Evolutionary conservation across 148 eudicot genomes (phyloP).

Genomic region (Dianthus caryophyllus): DNA sequence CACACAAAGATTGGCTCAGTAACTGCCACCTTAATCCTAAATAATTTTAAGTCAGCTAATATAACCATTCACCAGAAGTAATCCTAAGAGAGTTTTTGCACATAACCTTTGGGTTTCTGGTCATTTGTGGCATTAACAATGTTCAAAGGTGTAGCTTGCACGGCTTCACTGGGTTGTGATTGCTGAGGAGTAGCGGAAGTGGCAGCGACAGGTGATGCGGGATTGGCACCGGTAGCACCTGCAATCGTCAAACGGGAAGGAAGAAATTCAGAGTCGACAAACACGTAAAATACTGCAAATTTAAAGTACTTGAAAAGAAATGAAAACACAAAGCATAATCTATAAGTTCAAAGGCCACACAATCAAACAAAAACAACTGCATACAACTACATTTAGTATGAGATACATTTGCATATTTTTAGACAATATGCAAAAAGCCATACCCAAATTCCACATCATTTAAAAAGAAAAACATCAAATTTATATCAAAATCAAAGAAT

Average conservation of each 20-base stretch:
- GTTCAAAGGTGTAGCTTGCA: conserved; percentile 14
- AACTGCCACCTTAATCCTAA: neutral
- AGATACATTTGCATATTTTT: no score
- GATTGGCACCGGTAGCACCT: conserved; percentile 21
- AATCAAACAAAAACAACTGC: no score
- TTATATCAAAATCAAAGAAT: neutral
- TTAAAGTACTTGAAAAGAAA: conserved; percentile 7
- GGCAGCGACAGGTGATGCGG: conserved; percentile 13
- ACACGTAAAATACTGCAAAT: neutral
- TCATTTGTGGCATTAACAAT: conserved; percentile 19
- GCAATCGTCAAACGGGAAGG: neutral
- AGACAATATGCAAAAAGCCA: neutral
- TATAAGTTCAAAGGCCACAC: neutral
- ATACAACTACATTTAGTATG: no score
- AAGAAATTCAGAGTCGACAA: neutral
- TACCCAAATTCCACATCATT: neutral
- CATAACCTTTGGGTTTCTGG: conserved; percentile 32
- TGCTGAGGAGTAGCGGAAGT: conserved; percentile 16
- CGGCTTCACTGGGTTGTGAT: conserved; percentile 13
- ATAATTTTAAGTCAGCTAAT: neutral
- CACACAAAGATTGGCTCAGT: no score
- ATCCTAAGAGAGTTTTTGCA: no score
- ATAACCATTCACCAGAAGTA: neutral
- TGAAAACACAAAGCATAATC: neutral
- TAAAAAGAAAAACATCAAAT: neutral